Evolutionary conservation across 2,329 filamentous ascomycete species (phyloP).

Genomic region (Aureobasidium sp.): DNA sequence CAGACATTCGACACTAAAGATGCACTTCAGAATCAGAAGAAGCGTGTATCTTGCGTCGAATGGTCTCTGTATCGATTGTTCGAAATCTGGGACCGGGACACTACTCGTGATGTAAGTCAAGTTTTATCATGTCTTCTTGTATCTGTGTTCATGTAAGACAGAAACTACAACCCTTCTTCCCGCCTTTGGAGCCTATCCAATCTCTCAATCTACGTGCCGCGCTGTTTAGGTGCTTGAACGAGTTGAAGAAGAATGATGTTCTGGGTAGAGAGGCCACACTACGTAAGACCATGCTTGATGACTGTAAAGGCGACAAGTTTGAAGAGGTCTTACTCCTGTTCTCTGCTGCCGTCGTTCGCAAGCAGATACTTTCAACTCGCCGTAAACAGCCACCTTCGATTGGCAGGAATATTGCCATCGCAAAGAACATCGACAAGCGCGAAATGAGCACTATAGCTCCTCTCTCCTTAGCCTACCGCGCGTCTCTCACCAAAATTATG

Average conservation of each 20-base stretch:
- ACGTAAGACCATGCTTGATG: constrained; percentile 92
- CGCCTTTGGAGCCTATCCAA: constrained; percentile 80
- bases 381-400: constrained; percentile 30
- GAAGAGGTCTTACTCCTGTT: constrained; percentile 80
- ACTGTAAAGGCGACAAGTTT: constrained; percentile 85
- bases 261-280: constrained; percentile 72
- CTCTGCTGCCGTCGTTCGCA: constrained; percentile 73
- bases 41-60: constrained; percentile 72
- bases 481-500: constrained; percentile 44
- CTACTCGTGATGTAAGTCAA: constrained; percentile 57
- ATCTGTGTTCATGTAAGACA: constrained; percentile 26
- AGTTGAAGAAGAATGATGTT: constrained; percentile 77
- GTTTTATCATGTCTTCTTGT: too few relatives aligned
- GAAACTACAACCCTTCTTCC: constrained; percentile 88
- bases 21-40: constrained; percentile 65
- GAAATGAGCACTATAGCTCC: constrained; percentile 44
- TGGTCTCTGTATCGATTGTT: constrained; percentile 90
- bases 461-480: constrained; percentile 65
- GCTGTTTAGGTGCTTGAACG: constrained; percentile 70
- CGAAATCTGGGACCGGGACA: constrained; percentile 68
- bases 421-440: constrained; percentile 23
- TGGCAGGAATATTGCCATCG: constrained; percentile 43
- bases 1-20: constrained; percentile 62
- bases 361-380: constrained; percentile 43
- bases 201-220: constrained; percentile 83